Percentiles rank a stretch among this genome's conserved stretches.
phyloP scores from a whole-genome alignment of 257 asterid species.

The Salvia splendens region DNA sequence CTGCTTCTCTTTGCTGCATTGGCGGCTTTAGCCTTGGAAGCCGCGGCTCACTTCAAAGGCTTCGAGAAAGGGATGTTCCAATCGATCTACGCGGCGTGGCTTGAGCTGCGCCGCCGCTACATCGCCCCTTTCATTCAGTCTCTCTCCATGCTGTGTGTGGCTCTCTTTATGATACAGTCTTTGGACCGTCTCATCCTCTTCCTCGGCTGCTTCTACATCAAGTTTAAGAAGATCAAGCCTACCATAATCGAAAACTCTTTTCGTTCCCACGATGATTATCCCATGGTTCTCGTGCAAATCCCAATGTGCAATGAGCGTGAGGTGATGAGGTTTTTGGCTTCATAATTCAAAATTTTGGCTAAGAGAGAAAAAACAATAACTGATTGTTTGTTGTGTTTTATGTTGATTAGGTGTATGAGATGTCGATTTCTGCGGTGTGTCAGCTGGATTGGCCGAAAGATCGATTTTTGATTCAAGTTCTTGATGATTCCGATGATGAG shows the following conservation, averaged over 20 bases:
- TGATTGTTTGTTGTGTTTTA: neutral
- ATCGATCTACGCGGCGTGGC: constrained; percentile 50
- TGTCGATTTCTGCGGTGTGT: constrained; percentile 66
- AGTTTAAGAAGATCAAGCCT: constrained; percentile 58
- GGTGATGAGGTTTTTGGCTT: constrained; percentile 34
- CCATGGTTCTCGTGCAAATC: constrained; percentile 80
- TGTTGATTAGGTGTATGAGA: constrained; percentile 58
- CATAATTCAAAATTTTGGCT: neutral
- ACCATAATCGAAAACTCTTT: constrained; percentile 41
- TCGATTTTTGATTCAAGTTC: constrained; percentile 58
- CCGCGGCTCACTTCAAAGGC: constrained; percentile 52
- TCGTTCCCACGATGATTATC: constrained; percentile 46
- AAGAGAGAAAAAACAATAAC: too few relatives aligned
- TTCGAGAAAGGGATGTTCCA: constrained; percentile 44
- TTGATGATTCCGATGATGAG: constrained; percentile 66
- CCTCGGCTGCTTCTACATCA: constrained; percentile 62
- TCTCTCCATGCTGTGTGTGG: constrained; percentile 54
- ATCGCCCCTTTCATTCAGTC: constrained; percentile 52
- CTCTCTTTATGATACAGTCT: constrained; percentile 55
- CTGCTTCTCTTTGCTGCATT: constrained; percentile 36
- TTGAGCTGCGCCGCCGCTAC: constrained; percentile 46
- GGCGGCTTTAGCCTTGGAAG: constrained; percentile 49
- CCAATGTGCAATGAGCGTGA: constrained; percentile 80
- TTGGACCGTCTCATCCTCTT: constrained; percentile 61
- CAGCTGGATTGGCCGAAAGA: constrained; percentile 75